A percentile compares a stretch with the other conserved stretches of the same genome.
Conservation (phyloP, 352 stramenopile genomes). For the Peronospora farinosa region DNA sequence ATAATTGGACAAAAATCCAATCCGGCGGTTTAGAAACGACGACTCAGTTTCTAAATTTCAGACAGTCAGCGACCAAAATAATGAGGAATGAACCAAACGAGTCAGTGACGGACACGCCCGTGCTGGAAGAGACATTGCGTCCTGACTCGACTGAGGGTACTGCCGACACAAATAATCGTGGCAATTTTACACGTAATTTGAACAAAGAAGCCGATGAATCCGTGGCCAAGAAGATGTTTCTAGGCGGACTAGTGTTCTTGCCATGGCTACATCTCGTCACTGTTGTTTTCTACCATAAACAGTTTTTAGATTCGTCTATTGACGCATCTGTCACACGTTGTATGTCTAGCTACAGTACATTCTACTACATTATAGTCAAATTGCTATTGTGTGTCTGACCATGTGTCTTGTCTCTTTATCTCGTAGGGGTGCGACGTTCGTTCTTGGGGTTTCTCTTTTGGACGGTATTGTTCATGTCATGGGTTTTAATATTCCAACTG, state of each 20-base stretch:
- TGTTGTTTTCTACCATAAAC: conserved; percentile 75
- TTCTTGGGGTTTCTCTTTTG: conserved; percentile 63
- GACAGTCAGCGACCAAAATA: conserved; percentile 18
- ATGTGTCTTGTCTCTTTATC: neutral
- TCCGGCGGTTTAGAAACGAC: neutral
- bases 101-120: conserved; percentile 42
- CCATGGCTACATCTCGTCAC: conserved; percentile 83
- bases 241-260: conserved; percentile 62
- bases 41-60: neutral
- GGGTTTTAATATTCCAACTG: conserved; percentile 75
- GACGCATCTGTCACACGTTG: conserved; percentile 69
- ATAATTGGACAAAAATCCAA: neutral
- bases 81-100: conserved; percentile 19
- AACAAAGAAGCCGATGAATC: conserved; percentile 68
- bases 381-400: neutral
- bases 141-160: conserved; percentile 13
- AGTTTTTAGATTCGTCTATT: conserved; percentile 64
- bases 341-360: conserved; percentile 23
- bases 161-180: conserved; percentile 57
- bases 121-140: conserved; percentile 43
- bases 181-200: conserved; percentile 84
- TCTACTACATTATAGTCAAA: neutral
- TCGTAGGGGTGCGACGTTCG: conserved; percentile 66
- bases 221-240: conserved; percentile 81
- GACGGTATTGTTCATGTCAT: conserved; percentile 68